Percentiles rank a stretch among this genome's conserved stretches.
Conservation (phyloP, 106 monocot genomes). For the Dioscorea alata region DNA sequence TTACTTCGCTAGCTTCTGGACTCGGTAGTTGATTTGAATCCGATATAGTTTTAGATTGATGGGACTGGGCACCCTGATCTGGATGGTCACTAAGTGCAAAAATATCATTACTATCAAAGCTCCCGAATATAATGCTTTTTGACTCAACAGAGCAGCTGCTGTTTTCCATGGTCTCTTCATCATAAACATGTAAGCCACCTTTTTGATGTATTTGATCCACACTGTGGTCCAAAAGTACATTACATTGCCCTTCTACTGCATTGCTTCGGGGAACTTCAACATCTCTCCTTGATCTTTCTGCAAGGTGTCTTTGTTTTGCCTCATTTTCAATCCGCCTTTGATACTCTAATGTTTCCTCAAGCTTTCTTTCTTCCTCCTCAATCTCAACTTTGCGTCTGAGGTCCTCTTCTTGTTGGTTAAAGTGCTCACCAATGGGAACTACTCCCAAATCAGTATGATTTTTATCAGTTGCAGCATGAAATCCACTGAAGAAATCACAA, state of each 20-base stretch:
- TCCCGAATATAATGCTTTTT: too few species aligned
- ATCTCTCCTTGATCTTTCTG: conserved; percentile 43
- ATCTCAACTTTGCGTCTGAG: conserved; percentile 43
- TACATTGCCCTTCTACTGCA: background rate
- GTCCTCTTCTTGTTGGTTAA: conserved; percentile 67
- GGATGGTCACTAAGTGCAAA: too few species aligned
- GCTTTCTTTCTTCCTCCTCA: conserved; percentile 89
- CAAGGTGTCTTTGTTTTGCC: conserved; percentile 71
- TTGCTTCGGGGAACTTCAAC: conserved; percentile 9
- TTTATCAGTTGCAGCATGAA: conserved; percentile 18
- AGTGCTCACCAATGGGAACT: conserved; percentile 21
- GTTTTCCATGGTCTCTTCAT: too few species aligned
- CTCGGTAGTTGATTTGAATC: conserved; percentile 9
- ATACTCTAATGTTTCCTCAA: conserved; percentile 81
- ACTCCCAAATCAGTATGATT: conserved; percentile 26
- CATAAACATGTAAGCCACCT: too few species aligned
- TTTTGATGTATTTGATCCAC: too few species aligned
- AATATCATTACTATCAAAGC: too few species aligned
- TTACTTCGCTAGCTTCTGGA: conserved; percentile 7
- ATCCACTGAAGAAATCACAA: conserved; percentile 31
- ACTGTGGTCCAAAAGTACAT: too few species aligned
- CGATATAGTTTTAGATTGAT: conserved; percentile 5
- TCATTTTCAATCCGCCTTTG: conserved; percentile 83
- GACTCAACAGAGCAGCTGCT: too few species aligned
- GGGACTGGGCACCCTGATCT: background rate